Conservation (phyloP, 495 filamentous ascomycete species). For the Aspergillus sclerotioniger region DNA sequence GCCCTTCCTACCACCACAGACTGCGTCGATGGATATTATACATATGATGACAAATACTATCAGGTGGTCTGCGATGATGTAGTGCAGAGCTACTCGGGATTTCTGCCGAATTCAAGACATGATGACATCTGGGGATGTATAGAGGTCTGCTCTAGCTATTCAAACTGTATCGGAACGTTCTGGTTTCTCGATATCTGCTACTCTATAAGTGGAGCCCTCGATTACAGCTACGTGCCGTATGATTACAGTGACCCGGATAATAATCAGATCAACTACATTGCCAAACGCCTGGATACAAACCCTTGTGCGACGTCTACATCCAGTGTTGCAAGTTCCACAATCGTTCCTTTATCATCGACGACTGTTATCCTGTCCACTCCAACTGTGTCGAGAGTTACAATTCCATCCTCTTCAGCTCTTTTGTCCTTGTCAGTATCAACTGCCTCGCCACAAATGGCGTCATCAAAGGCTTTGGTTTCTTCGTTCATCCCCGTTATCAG, state of each 20-base stretch:
- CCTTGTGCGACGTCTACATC: neutral
- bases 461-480: neutral
- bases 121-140: neutral
- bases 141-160: neutral
- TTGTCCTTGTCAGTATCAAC: neutral
- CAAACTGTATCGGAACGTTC: neutral
- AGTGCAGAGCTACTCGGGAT: neutral
- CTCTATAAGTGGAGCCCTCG: neutral
- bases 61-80: neutral
- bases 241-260: neutral
- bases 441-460: neutral
- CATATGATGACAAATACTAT: neutral
- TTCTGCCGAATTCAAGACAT: neutral
- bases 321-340: neutral
- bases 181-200: neutral
- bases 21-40: neutral
- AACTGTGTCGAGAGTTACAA: neutral
- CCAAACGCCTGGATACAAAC: neutral
- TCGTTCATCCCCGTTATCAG: neutral
- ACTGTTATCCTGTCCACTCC: neutral
- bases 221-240: neutral
- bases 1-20: neutral
- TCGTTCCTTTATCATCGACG: neutral
- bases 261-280: neutral
- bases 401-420: neutral